Evolutionary conservation across 345 rosid species (phyloP).

Genomic region (Corymbia maculata): DNA sequence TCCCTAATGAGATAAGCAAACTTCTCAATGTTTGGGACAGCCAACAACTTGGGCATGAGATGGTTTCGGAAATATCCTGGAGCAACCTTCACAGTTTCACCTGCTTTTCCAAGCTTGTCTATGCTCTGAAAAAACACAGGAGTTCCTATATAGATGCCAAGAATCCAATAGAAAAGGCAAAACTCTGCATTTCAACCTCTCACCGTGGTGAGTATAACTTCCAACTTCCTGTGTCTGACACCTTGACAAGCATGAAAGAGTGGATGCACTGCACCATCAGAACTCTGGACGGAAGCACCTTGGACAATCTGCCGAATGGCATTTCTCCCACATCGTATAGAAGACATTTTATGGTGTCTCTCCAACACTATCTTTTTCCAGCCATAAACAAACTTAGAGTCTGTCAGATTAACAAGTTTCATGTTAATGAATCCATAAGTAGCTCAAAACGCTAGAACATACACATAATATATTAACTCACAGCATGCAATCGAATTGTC

Average conservation of each 20-base stretch:
- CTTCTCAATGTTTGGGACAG: constrained; percentile 89
- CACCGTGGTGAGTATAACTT: constrained; percentile 90
- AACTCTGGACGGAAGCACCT: constrained; percentile 7
- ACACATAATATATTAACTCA: neutral
- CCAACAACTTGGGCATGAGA: constrained; percentile 90
- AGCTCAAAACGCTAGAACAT: neutral
- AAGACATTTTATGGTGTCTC: constrained; percentile 19
- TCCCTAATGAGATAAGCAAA: constrained; percentile 77
- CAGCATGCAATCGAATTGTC: neutral
- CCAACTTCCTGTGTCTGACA: constrained; percentile 65
- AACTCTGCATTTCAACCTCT: neutral
- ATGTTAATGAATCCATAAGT: neutral
- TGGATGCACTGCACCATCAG: constrained; percentile 39
- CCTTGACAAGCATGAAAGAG: constrained; percentile 71
- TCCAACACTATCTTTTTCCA: neutral
- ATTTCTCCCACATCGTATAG: constrained; percentile 23
- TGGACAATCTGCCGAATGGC: constrained; percentile 29
- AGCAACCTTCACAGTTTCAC: constrained; percentile 87
- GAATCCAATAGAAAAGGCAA: neutral
- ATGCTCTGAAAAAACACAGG: constrained; percentile 34
- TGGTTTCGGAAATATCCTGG: constrained; percentile 92
- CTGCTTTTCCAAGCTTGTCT: constrained; percentile 94
- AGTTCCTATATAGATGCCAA: neutral
- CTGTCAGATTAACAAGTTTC: neutral
- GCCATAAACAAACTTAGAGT: neutral